A percentile compares a stretch with the other conserved stretches of the same genome.
These are phyloP conservation scores for Beauveria sp. DNA, from an alignment of 2,329 filamentous ascomycete genomes.

Conservation along the genomic window DNA sequence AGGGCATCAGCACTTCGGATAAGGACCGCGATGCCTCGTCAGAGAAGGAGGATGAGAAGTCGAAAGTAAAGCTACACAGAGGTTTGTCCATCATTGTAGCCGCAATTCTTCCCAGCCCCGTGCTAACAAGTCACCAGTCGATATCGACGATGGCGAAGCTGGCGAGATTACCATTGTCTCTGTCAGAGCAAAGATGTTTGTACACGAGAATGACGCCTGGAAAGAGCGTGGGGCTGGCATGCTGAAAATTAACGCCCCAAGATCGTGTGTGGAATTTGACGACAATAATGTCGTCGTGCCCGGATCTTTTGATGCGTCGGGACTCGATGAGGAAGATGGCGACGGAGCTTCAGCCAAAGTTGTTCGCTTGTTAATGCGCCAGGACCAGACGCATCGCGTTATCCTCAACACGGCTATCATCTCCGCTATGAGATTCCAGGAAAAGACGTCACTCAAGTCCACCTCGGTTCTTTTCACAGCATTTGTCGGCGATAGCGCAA, in stretches of 20 bases:
- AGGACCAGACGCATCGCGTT: conserved; percentile 80
- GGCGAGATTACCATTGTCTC: conserved; percentile 69
- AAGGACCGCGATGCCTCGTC: conserved; percentile 39
- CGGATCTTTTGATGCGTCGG: conserved; percentile 49
- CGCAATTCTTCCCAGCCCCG: neutral
- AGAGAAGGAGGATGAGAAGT: conserved; percentile 54
- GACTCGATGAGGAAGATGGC: conserved; percentile 36
- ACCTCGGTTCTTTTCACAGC: conserved; percentile 61
- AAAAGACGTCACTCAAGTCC: conserved; percentile 65
- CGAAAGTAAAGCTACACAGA: conserved; percentile 54
- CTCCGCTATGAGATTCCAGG: conserved; percentile 70
- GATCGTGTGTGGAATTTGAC: conserved; percentile 48
- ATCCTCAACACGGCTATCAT: conserved; percentile 79
- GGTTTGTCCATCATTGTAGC: conserved; percentile 42
- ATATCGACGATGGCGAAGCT: conserved; percentile 79
- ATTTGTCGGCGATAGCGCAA: conserved; percentile 47
- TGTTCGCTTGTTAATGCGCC: conserved; percentile 78
- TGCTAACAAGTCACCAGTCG: conserved; percentile 39
- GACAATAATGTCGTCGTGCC: conserved; percentile 42
- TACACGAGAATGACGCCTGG: conserved; percentile 69
- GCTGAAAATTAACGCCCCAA: conserved; percentile 73
- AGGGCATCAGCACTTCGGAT: conserved; percentile 34
- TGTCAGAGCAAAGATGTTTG: conserved; percentile 77
- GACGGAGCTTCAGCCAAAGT: conserved; percentile 29
- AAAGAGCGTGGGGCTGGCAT: conserved; percentile 82